Evolutionary conservation across 768 basidiomycete species (phyloP).

Genomic region (Brasilioporus rufonigricans): DNA sequence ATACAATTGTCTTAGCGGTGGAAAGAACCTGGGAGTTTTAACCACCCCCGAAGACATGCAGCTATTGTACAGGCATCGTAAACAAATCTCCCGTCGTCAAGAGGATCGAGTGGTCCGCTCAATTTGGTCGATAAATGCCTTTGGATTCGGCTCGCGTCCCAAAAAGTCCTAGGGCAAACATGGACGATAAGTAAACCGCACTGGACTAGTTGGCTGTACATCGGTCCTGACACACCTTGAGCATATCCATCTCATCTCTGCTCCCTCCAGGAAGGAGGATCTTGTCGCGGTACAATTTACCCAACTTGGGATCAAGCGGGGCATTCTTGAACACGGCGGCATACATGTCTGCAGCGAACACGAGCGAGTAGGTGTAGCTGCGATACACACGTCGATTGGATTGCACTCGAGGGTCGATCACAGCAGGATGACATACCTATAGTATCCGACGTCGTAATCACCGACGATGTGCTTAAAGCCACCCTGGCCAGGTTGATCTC

Average conservation of each 20-base stretch:
- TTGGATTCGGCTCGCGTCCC: slow-evolving; percentile 68
- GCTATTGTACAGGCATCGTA: not conserved
- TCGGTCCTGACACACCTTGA: slow-evolving; percentile 48
- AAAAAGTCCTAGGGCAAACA: slow-evolving; percentile 60
- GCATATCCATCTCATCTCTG: slow-evolving; percentile 69
- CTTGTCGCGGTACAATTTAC: slow-evolving; percentile 66
- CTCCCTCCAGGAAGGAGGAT: slow-evolving; percentile 72
- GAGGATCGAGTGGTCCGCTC: slow-evolving; percentile 41
- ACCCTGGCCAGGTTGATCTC: slow-evolving; percentile 65
- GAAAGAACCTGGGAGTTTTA: not conserved
- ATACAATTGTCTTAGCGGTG: not conserved
- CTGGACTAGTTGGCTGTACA: too few species aligned
- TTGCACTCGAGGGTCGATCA: not conserved
- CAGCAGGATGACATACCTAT: slow-evolving; percentile 39
- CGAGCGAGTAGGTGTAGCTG: slow-evolving; percentile 72
- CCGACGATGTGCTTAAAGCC: slow-evolving; percentile 72
- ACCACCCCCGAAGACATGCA: not conserved
- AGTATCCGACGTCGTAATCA: slow-evolving; percentile 68
- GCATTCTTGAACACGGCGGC: slow-evolving; percentile 73
- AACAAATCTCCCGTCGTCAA: not conserved
- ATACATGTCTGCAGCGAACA: slow-evolving; percentile 58
- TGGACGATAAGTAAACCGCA: not conserved
- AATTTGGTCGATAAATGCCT: slow-evolving; percentile 69
- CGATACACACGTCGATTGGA: not conserved
- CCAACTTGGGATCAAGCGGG: slow-evolving; percentile 65